Conservation (phyloP, 345 rosid genomes). For the Balakata baccata region DNA sequence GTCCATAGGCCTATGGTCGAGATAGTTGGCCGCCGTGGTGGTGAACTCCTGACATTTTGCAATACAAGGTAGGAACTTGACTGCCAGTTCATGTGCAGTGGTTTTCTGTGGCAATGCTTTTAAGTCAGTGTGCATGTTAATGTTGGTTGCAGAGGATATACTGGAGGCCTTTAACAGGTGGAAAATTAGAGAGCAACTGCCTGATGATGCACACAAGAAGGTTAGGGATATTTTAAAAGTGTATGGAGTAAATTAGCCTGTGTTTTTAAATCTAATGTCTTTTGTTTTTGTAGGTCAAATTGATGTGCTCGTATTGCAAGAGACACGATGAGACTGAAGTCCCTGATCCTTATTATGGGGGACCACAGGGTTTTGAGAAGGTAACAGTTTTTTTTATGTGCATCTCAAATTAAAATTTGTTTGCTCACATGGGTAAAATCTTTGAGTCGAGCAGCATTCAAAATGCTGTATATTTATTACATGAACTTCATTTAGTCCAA, state of each 20-base stretch:
- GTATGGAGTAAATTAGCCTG: neutral
- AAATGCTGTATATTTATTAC: neutral
- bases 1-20: too few relatives aligned
- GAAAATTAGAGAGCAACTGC: conserved; percentile 59
- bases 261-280: neutral
- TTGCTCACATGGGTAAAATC: neutral
- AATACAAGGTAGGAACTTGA: neutral
- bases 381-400: conserved; percentile 28
- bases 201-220: conserved; percentile 77
- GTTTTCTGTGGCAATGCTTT: neutral
- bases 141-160: conserved; percentile 59
- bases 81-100: neutral
- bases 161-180: conserved; percentile 66
- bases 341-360: conserved; percentile 92
- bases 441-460: neutral
- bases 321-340: conserved; percentile 75
- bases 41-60: neutral
- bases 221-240: conserved; percentile 22
- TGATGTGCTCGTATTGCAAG: conserved; percentile 93
- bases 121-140: neutral
- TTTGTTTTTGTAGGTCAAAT: conserved; percentile 57
- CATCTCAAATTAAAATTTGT: neutral
- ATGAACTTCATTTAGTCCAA: neutral
- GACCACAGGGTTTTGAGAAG: conserved; percentile 93
- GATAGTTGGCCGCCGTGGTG: too few relatives aligned